phyloP scores from a whole-genome alignment of 1,284 basidiomycete species.

The Microbotryomycetes sp. region DNA sequence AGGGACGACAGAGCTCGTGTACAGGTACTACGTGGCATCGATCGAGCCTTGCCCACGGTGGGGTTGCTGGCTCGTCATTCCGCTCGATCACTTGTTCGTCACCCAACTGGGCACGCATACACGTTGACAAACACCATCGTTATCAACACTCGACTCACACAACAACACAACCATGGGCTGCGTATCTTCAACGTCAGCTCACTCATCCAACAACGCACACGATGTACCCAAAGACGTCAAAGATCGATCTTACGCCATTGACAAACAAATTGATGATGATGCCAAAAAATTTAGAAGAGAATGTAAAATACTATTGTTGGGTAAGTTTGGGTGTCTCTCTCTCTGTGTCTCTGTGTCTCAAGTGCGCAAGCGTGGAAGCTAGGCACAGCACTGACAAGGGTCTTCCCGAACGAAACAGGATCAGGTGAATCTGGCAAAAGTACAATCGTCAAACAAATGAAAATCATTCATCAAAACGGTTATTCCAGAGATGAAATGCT shows the following conservation, averaged over 20 bases:
- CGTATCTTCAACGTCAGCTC: constrained; percentile 13
- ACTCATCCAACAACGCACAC: neutral
- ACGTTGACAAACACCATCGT: too few species aligned
- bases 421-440: constrained; percentile 88
- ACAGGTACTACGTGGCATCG: too few species aligned
- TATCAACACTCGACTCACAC: too few species aligned
- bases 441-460: constrained; percentile 98
- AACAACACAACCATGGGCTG: constrained; percentile 25
- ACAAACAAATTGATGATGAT: constrained; percentile 53
- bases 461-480: constrained; percentile 95
- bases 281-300: constrained; percentile 67
- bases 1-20: too few species aligned
- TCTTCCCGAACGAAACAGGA: constrained; percentile 45
- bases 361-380: neutral
- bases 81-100: too few species aligned
- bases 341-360: neutral
- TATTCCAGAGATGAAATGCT: constrained; percentile 75
- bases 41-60: too few species aligned
- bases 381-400: neutral
- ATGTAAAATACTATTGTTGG: constrained; percentile 88
- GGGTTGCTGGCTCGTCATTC: too few species aligned
- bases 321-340: constrained; percentile 48
- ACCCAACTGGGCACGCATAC: too few species aligned
- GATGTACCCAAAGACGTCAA: constrained; percentile 10
- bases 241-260: constrained; percentile 45